Base-by-base conservation (phyloP, 2,329 filamentous ascomycete genomes). In the Paracamarosporium sp. region DNA sequence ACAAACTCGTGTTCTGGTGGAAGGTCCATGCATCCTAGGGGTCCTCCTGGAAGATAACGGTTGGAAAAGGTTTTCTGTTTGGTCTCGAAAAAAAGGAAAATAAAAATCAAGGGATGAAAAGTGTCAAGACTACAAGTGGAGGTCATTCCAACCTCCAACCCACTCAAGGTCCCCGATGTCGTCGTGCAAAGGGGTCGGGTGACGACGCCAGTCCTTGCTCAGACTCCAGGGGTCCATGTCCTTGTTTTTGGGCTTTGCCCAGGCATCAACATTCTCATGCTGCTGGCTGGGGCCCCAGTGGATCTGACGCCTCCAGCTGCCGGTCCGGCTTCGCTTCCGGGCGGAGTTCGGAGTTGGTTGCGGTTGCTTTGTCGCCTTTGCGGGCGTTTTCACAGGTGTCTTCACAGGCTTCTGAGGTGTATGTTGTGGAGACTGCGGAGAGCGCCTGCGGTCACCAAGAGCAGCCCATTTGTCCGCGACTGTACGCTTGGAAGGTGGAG, bases 111-210 rank as follows among this genome's bases (percentile, higher is more conserved):
- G 67, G 67, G 72, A 75, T 75, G 66, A 68, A 67, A 70, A 70
- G 69, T 71, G 73, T 75, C 74, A 75, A 75, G 72, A 80, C 82
- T 85, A 87, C 77, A 86, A 83, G 77, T 87, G 85, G 76, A 86
- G 82, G 75, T 88, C 88, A 78, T 91, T 88, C 88, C 91, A 96
- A 81, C 91, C 92, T 83, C 93, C 93, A 88, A 97, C 92, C 89
- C 94, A 96, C 87, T 96, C 93, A 82, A 93, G 81, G 73, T 94
- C 90, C 73, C 88, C 89, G 76, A 91, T 85, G 80, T 90, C 89
- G 72, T 90, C 88, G 11, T 64, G 63, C 58, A 65, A 57, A 30
- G 65, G 60, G 52, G 56, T 64, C 59, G 72, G 73, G 65, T 82
- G 78, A 55, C 79, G 76, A 67, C 81, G 80, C 81, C 81, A 83